phyloP scores from a whole-genome alignment of 139 green algal species.

The Pseudopediastrum boryanum region DNA sequence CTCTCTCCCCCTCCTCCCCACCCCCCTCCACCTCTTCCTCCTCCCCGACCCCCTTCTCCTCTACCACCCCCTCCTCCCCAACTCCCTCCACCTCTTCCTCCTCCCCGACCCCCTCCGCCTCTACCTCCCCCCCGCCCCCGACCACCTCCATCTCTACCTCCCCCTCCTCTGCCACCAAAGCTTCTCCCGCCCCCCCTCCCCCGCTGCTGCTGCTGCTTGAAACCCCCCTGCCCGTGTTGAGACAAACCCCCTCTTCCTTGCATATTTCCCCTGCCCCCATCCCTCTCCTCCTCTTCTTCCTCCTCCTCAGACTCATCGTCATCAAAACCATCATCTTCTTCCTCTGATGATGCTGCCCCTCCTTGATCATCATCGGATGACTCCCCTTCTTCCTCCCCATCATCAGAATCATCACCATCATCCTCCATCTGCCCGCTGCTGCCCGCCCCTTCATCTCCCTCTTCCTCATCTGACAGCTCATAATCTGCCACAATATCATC shows the following conservation, averaged over 20 bases:
- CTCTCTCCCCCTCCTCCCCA: background rate
- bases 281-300: conserved; percentile 5
- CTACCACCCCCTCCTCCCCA: too few species aligned
- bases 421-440: background rate
- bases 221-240: background rate
- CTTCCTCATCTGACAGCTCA: conserved; percentile 55
- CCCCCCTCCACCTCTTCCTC: background rate
- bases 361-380: conserved; percentile 48
- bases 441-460: conserved; percentile 21
- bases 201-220: conserved; percentile 18
- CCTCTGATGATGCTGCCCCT: background rate
- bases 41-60: background rate
- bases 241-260: background rate
- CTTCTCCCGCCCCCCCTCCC: conserved; percentile 1
- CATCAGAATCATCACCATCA: conserved; percentile 16
- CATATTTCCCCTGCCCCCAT: background rate
- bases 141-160: background rate
- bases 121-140: background rate
- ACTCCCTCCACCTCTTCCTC: too few species aligned
- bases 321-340: background rate
- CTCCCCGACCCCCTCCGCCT: too few species aligned
- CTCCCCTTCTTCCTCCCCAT: conserved; percentile 46
- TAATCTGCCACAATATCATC: conserved; percentile 49
- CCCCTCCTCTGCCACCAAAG: background rate
- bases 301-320: conserved; percentile 10